These are phyloP conservation scores for Aspergillus sp. DNA, from an alignment of 2,329 filamentous ascomycete species.

Conservation along the genomic window DNA sequence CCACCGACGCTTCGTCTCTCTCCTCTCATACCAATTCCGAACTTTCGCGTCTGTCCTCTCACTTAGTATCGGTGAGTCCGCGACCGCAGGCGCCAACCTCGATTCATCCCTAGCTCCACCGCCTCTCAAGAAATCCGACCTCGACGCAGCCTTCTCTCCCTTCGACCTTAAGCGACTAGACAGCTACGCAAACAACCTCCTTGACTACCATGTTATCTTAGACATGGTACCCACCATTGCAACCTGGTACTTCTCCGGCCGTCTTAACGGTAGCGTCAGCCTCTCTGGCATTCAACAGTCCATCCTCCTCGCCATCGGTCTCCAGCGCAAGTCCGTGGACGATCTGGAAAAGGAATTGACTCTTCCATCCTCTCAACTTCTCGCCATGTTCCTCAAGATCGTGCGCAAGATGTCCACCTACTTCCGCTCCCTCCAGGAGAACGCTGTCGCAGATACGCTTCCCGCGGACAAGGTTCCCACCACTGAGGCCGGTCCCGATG, in stretches of 20 bases:
- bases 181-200: conserved; percentile 92
- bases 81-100: conserved; percentile 68
- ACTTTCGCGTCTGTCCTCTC: conserved; percentile 75
- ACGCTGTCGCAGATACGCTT: conserved; percentile 67
- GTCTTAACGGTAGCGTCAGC: conserved; percentile 65
- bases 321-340: conserved; percentile 87
- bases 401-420: conserved; percentile 80
- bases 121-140: conserved; percentile 68
- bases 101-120: conserved; percentile 56
- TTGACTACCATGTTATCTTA: conserved; percentile 96
- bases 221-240: conserved; percentile 86
- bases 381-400: conserved; percentile 98
- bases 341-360: conserved; percentile 75
- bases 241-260: conserved; percentile 78
- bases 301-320: conserved; percentile 83
- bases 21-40: conserved; percentile 91
- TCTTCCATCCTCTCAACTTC: conserved; percentile 72
- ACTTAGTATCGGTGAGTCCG: conserved; percentile 84
- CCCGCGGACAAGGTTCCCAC: conserved; percentile 52
- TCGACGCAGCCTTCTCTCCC: conserved; percentile 78
- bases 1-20: conserved; percentile 84
- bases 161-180: conserved; percentile 95
- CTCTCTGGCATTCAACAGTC: conserved; percentile 81
- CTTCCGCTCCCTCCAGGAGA: conserved; percentile 73
- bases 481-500: conserved; percentile 51